Percentiles rank a stretch among this genome's conserved stretches.
These are phyloP conservation scores for Dothistroma septosporum DNA, from an alignment of 2,329 filamentous ascomycete genomes.

Conservation along the genomic window DNA sequence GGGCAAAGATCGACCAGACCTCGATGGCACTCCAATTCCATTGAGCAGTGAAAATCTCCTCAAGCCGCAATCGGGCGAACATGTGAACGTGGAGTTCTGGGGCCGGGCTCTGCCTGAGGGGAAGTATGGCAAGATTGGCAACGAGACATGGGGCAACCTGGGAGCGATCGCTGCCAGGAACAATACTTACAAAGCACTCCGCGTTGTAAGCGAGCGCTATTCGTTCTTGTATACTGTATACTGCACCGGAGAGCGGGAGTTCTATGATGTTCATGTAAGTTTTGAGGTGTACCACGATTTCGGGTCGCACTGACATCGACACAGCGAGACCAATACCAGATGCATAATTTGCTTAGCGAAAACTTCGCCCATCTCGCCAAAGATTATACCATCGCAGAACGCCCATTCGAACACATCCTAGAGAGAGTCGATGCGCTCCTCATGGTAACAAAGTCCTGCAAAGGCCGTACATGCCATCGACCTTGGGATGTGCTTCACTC, in stretches of 20 bases:
- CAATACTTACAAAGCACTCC: slow-evolving; percentile 33
- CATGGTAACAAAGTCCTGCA: slow-evolving; percentile 35
- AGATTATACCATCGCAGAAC: slow-evolving; percentile 19
- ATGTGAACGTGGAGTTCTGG: slow-evolving; percentile 42
- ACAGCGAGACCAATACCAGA: slow-evolving; percentile 24
- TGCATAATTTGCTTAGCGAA: slow-evolving; percentile 23
- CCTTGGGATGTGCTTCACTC: slow-evolving; percentile 35
- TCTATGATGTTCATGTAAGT: slow-evolving; percentile 50
- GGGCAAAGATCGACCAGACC: slow-evolving; percentile 30
- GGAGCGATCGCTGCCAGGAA: slow-evolving; percentile 21
- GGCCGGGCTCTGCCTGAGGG: slow-evolving; percentile 31
- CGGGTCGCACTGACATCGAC: not conserved
- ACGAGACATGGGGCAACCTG: slow-evolving; percentile 11
- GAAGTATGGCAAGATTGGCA: slow-evolving; percentile 25
- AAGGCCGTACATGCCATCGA: slow-evolving; percentile 26
- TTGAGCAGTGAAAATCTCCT: slow-evolving; percentile 23
- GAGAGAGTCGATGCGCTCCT: slow-evolving; percentile 33
- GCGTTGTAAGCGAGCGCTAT: slow-evolving; percentile 40
- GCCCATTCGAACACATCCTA: slow-evolving; percentile 20
- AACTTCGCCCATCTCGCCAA: slow-evolving; percentile 7
- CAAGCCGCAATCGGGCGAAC: slow-evolving; percentile 27
- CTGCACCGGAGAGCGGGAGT: slow-evolving; percentile 64
- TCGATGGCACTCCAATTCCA: slow-evolving; percentile 37
- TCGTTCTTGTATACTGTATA: slow-evolving; percentile 64
- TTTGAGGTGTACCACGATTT: not conserved